phyloP scores from a whole-genome alignment of 2,329 filamentous ascomycete species.

The Graphilbum sp. region DNA sequence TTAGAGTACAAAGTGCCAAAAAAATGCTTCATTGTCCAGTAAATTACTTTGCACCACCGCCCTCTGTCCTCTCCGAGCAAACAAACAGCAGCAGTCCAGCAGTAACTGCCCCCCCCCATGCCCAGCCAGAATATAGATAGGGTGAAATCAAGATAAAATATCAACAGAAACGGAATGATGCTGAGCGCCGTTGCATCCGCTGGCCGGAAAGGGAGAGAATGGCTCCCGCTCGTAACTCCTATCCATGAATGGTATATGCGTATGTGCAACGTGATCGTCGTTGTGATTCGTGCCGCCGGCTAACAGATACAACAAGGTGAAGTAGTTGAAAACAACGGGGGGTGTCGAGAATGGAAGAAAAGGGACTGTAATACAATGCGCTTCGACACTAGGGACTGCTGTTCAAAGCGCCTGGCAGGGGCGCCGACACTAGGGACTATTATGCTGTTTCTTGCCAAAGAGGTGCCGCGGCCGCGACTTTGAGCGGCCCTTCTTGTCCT shows the following conservation, averaged over 20 bases:
- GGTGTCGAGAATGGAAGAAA: conserved; percentile 1
- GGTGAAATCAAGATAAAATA: neutral
- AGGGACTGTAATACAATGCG: too few species aligned
- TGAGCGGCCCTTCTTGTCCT: conserved; percentile 53
- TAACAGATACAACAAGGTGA: neutral
- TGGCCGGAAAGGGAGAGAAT: neutral
- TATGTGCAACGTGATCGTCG: neutral
- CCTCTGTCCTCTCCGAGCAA: too few species aligned
- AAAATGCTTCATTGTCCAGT: too few species aligned
- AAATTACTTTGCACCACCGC: too few species aligned
- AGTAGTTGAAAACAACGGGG: neutral
- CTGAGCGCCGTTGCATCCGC: neutral
- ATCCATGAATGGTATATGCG: neutral
- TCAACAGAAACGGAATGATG: neutral
- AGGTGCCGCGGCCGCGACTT: conserved; percentile 61
- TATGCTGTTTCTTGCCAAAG: conserved; percentile 36
- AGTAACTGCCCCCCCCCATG: too few species aligned
- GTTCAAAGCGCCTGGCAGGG: too few species aligned
- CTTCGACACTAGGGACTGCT: too few species aligned
- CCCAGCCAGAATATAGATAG: too few species aligned
- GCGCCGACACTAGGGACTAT: neutral
- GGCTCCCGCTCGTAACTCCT: neutral
- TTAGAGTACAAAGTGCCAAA: too few species aligned
- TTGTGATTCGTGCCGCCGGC: neutral
- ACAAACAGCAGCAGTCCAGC: too few species aligned